phyloP scores from a whole-genome alignment of 1,284 basidiomycete species.

The Tetrapyrgos nigripes region DNA sequence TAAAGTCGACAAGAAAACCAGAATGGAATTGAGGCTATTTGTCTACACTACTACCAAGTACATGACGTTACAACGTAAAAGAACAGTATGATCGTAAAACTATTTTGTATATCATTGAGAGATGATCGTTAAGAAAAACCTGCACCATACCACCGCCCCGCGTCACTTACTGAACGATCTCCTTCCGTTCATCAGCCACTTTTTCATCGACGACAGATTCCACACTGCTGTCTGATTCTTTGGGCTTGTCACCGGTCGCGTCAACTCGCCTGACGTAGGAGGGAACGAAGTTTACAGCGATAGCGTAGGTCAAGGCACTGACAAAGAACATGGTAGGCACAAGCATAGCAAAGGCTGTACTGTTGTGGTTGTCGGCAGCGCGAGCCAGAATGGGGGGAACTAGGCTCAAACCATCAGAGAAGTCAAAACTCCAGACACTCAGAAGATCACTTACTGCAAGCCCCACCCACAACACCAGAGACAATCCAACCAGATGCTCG shows the following conservation, averaged over 20 bases:
- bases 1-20: no score
- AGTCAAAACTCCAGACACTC: not conserved
- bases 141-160: no score
- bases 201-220: not conserved
- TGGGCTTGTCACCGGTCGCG: constrained; percentile 22
- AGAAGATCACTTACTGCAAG: constrained; percentile 27
- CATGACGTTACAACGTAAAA: no score
- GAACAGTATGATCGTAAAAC: no score
- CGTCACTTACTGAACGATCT: no score
- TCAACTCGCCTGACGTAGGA: constrained; percentile 34
- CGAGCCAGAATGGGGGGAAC: constrained; percentile 38
- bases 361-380: constrained; percentile 37
- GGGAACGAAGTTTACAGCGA: constrained; percentile 39
- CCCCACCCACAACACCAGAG: constrained; percentile 39
- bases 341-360: constrained; percentile 39
- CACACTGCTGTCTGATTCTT: not conserved
- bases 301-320: constrained; percentile 33
- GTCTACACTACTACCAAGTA: no score
- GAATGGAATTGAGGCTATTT: no score
- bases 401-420: constrained; percentile 3
- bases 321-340: constrained; percentile 38
- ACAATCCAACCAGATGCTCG: constrained; percentile 39
- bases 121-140: no score
- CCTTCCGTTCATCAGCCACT: not conserved
- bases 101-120: no score